These are phyloP conservation scores for Verruconis gallopava DNA, from an alignment of 2,329 filamentous ascomycete genomes.

Conservation along the genomic window DNA sequence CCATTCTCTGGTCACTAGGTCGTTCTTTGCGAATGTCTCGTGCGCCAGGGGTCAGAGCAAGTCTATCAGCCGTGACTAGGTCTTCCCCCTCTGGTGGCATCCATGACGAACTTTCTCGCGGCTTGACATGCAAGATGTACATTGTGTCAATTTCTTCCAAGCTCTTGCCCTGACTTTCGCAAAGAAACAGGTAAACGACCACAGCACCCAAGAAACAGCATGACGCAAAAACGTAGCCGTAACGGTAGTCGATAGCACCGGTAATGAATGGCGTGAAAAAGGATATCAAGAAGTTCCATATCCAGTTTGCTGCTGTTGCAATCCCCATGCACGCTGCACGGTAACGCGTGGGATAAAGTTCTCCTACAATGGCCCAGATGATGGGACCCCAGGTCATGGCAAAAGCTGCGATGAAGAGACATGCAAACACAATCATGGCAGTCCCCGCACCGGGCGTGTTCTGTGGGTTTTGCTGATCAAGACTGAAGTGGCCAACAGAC, in stretches of 20 bases:
- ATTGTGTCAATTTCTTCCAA: slow-evolving; percentile 72
- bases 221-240: slow-evolving; percentile 64
- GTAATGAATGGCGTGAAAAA: slow-evolving; percentile 78
- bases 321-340: slow-evolving; percentile 32
- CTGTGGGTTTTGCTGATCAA: slow-evolving; percentile 21
- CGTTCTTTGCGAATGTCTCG: slow-evolving; percentile 3
- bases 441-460: slow-evolving; percentile 36
- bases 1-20: slow-evolving; percentile 3
- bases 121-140: slow-evolving; percentile 54
- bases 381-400: slow-evolving; percentile 59
- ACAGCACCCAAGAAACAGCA: slow-evolving; percentile 53
- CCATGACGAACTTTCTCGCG: slow-evolving; percentile 49
- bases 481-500: slow-evolving; percentile 32
- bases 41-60: slow-evolving; percentile 4
- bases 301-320: slow-evolving; percentile 32
- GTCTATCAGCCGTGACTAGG: slow-evolving; percentile 9
- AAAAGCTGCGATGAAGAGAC: slow-evolving; percentile 53
- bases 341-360: slow-evolving; percentile 49
- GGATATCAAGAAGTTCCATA: slow-evolving; percentile 30
- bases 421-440: slow-evolving; percentile 55
- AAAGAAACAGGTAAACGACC: slow-evolving; percentile 65
- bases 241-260: slow-evolving; percentile 54
- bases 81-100: slow-evolving; percentile 9
- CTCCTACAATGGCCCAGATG: slow-evolving; percentile 56
- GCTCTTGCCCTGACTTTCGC: slow-evolving; percentile 58